Percentiles rank a stretch among this genome's conserved stretches.
phyloP scores from a whole-genome alignment of 805 yeast species.

The Kodamaea fukazawae region DNA sequence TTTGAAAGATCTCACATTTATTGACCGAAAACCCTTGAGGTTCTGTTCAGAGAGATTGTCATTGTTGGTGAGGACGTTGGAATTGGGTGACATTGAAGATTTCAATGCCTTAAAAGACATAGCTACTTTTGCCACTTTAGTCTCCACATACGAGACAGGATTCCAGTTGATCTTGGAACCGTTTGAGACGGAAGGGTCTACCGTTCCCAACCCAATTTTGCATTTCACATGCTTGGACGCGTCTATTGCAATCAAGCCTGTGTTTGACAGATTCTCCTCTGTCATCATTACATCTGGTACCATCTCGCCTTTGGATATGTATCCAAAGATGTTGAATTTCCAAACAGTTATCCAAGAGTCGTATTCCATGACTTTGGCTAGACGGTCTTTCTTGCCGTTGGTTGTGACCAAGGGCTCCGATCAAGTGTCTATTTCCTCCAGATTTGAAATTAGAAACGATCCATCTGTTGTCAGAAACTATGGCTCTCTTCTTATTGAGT shows the following conservation, averaged over 20 bases:
- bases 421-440: conserved; percentile 93
- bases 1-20: conserved; percentile 86
- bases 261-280: conserved; percentile 87
- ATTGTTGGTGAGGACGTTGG: conserved; percentile 82
- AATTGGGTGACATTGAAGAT: conserved; percentile 84
- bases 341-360: conserved; percentile 93
- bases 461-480: conserved; percentile 97
- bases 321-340: conserved; percentile 93
- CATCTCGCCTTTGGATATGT: conserved; percentile 97
- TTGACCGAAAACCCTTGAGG: conserved; percentile 85
- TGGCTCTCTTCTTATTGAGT: conserved; percentile 88
- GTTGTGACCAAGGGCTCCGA: conserved; percentile 97
- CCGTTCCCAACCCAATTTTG: conserved; percentile 94
- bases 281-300: conserved; percentile 97
- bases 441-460: conserved; percentile 95
- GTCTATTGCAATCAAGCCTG: conserved; percentile 95
- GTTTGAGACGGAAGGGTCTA: conserved; percentile 86
- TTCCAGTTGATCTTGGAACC: conserved; percentile 92
- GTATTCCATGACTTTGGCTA: conserved; percentile 91
- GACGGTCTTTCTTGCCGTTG: conserved; percentile 91
- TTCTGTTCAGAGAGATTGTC: conserved; percentile 92
- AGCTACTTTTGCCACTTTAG: conserved; percentile 94
- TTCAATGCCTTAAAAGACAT: conserved; percentile 91
- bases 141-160: conserved; percentile 92
- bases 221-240: conserved; percentile 96